A percentile compares a stretch with the other conserved stretches of the same genome.
These are phyloP conservation scores for Pharus latifolius DNA, from an alignment of 176 grass and related monocot species.

Conservation along the genomic window DNA sequence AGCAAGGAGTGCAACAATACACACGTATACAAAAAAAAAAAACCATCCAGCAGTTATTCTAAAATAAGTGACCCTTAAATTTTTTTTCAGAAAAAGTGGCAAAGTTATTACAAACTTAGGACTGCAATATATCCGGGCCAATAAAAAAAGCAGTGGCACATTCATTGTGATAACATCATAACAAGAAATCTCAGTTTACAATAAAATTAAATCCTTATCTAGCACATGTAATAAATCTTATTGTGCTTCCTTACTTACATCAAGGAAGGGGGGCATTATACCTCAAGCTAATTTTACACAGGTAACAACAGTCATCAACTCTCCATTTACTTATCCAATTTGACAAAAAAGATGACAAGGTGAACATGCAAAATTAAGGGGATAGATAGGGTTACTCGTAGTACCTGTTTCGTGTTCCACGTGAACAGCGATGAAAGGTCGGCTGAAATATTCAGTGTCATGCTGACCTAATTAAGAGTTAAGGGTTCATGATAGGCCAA, in stretches of 20 bases:
- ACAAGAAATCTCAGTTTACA: too few relatives aligned
- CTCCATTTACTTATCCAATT: neutral
- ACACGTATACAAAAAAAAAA: too few relatives aligned
- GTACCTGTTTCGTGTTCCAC: constrained; percentile 99
- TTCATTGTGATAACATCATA: too few relatives aligned
- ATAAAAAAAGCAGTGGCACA: too few relatives aligned
- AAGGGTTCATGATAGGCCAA: neutral
- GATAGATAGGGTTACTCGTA: neutral
- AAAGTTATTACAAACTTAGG: too few relatives aligned
- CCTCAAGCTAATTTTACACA: neutral
- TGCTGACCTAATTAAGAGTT: constrained; percentile 56
- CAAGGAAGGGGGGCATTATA: neutral
- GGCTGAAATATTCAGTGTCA: constrained; percentile 90
- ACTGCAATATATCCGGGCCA: too few relatives aligned
- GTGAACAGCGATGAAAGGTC: constrained; percentile 95
- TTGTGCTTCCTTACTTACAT: neutral
- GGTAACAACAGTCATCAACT: neutral
- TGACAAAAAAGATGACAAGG: neutral
- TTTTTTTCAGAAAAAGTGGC: too few relatives aligned
- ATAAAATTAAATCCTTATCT: too few relatives aligned
- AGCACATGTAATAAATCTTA: too few relatives aligned
- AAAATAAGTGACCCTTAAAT: too few relatives aligned
- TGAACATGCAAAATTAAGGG: neutral
- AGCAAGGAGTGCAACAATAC: too few relatives aligned
- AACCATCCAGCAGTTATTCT: too few relatives aligned